Evolutionary conservation across 768 basidiomycete species (phyloP), one percentile per base, ranked within the genome.

Genomic region (Kockovaella imperatae): DNA sequence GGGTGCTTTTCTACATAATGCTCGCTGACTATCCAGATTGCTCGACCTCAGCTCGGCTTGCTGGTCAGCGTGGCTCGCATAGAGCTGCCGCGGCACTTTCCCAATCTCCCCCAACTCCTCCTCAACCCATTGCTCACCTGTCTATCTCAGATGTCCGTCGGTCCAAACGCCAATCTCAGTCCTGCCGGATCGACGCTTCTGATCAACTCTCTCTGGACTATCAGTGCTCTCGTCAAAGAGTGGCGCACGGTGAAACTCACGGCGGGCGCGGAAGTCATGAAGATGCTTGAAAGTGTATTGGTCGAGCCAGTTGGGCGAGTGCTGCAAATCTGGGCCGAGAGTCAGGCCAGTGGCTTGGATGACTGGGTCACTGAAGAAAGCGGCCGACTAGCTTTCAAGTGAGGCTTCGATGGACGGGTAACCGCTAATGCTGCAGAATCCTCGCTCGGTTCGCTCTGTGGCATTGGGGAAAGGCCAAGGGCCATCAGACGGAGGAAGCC

Each of bases 141-240:
- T 31, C 51, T 65, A 20, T 42, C 49, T 2, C 54, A 67, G 31
- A 42, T 68, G 20, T 32, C 42, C 13, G 30, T 40, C 20, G 24
- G 45, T 13, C 35, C 32, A 11, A 39, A 31, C 20, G 26, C 53
- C 11, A 47, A 50, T 3, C 59, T 60, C 5, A 56, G 57, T 1
- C 55, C 57, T 1, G 57, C 52, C 17, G 59, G 56, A 14, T 35
- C 50, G 24, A 66, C 60, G 1, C 50, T 67, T 17, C 58, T 70
- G 1, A 45, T 68, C 25, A 70, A 70, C 44, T 62, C 59, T 4
- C 31, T 68, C 2, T 70, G 69, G 69, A 67, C 65, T 11, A 64
- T 68, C 60, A 70, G 68, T 40, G 67, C 67, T 10, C 50, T 70
- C 13, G 64, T 68, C 20, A 68, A 68, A 42, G 69, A 70, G 46